Conservation (phyloP, 768 basidiomycete genomes). For the Tephrocybe sp. region DNA sequence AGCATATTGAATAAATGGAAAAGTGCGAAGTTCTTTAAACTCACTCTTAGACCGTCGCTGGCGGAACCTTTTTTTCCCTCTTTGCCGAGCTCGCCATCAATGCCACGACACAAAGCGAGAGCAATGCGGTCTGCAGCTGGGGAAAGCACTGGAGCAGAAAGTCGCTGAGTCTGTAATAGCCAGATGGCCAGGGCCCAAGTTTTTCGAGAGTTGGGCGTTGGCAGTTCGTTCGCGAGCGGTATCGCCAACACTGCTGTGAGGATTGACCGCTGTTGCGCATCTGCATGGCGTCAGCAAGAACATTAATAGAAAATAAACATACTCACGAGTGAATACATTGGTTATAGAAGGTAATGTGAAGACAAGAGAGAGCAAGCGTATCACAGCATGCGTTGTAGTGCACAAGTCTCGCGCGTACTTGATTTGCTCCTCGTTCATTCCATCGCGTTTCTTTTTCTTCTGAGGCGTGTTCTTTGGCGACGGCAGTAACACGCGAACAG, state of each 20-base stretch:
- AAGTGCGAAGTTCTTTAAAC: constrained; percentile 14
- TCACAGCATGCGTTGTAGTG: constrained; percentile 66
- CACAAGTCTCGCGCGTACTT: constrained; percentile 80
- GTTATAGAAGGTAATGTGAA: constrained; percentile 60
- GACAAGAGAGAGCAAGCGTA: constrained; percentile 59
- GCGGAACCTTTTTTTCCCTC: constrained; percentile 86
- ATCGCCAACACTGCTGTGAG: constrained; percentile 67
- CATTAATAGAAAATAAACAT: constrained; percentile 13
- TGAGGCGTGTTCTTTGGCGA: constrained; percentile 68
- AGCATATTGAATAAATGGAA: background rate
- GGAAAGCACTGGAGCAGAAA: constrained; percentile 57
- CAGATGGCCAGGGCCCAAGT: constrained; percentile 77
- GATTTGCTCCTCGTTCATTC: constrained; percentile 75
- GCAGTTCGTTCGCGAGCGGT: constrained; percentile 63
- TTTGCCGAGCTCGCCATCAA: constrained; percentile 83
- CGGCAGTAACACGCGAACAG: constrained; percentile 41
- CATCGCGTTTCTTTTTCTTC: constrained; percentile 54
- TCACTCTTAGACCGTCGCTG: constrained; percentile 75
- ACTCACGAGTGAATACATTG: constrained; percentile 59
- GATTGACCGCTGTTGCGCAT: constrained; percentile 55
- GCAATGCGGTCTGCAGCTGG: constrained; percentile 68
- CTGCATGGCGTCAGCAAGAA: constrained; percentile 29
- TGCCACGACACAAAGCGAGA: constrained; percentile 68
- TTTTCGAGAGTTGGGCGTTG: constrained; percentile 84
- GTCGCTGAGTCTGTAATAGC: constrained; percentile 68